phyloP scores from a whole-genome alignment of 2,329 filamentous ascomycete species.

The Thelonectria rubi region DNA sequence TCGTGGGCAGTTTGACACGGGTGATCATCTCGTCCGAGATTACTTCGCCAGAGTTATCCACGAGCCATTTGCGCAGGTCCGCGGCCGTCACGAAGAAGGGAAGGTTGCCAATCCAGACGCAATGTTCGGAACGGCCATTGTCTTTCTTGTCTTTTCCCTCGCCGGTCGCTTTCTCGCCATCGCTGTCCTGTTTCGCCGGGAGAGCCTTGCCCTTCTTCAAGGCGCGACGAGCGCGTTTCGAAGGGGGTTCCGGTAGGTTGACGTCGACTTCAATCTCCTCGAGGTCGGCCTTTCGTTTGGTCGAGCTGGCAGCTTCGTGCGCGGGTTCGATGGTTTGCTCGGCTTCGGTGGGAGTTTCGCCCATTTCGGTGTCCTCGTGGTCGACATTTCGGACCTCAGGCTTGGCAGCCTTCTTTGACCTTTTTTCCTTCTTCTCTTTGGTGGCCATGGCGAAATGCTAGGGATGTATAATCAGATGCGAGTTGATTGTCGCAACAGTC shows the following conservation, averaged over 20 bases:
- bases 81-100: conserved; percentile 81
- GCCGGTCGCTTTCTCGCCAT: conserved; percentile 46
- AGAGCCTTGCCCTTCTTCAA: conserved; percentile 83
- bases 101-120: conserved; percentile 96
- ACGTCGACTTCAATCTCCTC: conserved; percentile 91
- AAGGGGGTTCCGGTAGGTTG: conserved; percentile 88
- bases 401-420: conserved; percentile 21
- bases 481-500: background rate
- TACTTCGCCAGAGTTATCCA: conserved; percentile 71
- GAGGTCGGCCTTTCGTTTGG: conserved; percentile 74
- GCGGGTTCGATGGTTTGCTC: conserved; percentile 23
- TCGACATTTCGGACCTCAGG: conserved; percentile 3
- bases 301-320: conserved; percentile 32
- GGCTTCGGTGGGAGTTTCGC: conserved; percentile 4
- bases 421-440: conserved; percentile 38
- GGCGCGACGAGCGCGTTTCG: conserved; percentile 89
- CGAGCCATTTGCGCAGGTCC: conserved; percentile 82
- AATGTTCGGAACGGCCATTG: conserved; percentile 76
- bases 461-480: conserved; percentile 16
- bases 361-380: conserved; percentile 26
- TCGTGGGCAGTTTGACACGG: conserved; percentile 80
- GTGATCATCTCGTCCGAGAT: conserved; percentile 79
- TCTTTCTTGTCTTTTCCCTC: conserved; percentile 54
- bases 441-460: conserved; percentile 35
- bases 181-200: conserved; percentile 52